Evolutionary conservation across 2,329 filamentous ascomycete genomes (phyloP), one percentile per base, ranked within the genome.

Genomic region (Paraphaeosphaeria minitans): DNA sequence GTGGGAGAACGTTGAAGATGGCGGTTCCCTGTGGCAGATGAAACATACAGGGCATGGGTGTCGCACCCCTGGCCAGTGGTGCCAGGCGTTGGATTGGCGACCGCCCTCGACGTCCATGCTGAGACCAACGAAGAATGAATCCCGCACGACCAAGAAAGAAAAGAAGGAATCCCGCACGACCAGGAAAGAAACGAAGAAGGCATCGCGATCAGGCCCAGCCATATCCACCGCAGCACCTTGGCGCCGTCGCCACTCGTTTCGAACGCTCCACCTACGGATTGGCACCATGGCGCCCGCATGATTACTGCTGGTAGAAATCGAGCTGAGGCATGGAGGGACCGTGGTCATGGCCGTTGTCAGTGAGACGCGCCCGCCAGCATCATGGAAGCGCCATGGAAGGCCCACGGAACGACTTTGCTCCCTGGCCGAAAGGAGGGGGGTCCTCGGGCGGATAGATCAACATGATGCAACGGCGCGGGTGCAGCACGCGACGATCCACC

Each of bases 401-500:
- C 35, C 41, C 24, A 31, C n/a, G 37, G 50, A 53, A 53, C 50
- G 24, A 53, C 35, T 41, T 3, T 19, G 21, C 24, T 12, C 29
- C 21, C 16, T 21, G 41, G 19, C 24, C 51, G 29, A 35, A 16
- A 42, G 22, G 27, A 27, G 27, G 39, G 27, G 29, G 51, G 24
- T n/a, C n/a, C 35, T 39, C 51, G 41, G 50, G 39, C 50, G 50
- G 50, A 53, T 53, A 53, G 50, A 53, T 53, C 22, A 43, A 35
- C 51, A 29, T 45, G 51, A 45, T 45, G 51, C 51, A 53, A 53
- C 51, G 51, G 41, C 24, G 50, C 39, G 51, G 39, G 29, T 27
- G 24, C 24, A 27, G 24, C 33, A 45, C 19, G 14, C 39, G 33
- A 21, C 39, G 33, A 57, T 56, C 58, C 51, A 53, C 51, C 55